Evolutionary conservation across 2,329 filamentous ascomycete genomes (phyloP).

Genomic region (Fusarium nematophilum): DNA sequence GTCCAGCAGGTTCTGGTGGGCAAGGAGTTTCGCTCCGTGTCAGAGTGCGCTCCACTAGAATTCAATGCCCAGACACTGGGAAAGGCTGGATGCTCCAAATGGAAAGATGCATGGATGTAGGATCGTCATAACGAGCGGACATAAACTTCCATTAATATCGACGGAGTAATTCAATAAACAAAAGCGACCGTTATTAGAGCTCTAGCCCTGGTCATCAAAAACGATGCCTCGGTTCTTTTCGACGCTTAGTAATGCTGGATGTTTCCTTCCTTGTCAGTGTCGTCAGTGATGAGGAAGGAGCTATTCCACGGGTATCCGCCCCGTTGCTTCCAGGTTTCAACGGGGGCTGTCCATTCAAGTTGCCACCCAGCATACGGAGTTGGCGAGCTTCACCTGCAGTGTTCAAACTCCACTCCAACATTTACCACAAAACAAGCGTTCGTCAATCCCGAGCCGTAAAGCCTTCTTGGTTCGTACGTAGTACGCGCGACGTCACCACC

Average conservation of each 20-base stretch:
- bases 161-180: slow-evolving; percentile 13
- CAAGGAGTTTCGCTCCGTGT: slow-evolving; percentile 2
- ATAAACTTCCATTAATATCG: slow-evolving; percentile 13
- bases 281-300: background rate
- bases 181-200: slow-evolving; percentile 2
- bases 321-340: background rate
- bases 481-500: slow-evolving; percentile 3
- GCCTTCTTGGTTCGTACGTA: background rate
- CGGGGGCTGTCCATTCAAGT: background rate
- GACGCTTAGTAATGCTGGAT: slow-evolving; percentile 1
- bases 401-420: slow-evolving; percentile 2
- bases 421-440: slow-evolving; percentile 8
- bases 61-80: too few relatives aligned
- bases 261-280: too few relatives aligned
- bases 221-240: slow-evolving; percentile 1
- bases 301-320: background rate
- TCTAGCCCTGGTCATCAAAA: background rate
- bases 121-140: slow-evolving; percentile 31
- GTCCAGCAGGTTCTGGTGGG: slow-evolving; percentile 4
- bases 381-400: background rate
- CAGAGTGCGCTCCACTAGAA: slow-evolving; percentile 17
- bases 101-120: slow-evolving; percentile 8
- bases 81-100: too few relatives aligned
- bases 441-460: slow-evolving; percentile 6
- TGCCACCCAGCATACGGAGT: too few relatives aligned